Base-by-base conservation (phyloP, 2,329 filamentous ascomycete genomes). In the Hymenoscyphus salicellus region DNA sequence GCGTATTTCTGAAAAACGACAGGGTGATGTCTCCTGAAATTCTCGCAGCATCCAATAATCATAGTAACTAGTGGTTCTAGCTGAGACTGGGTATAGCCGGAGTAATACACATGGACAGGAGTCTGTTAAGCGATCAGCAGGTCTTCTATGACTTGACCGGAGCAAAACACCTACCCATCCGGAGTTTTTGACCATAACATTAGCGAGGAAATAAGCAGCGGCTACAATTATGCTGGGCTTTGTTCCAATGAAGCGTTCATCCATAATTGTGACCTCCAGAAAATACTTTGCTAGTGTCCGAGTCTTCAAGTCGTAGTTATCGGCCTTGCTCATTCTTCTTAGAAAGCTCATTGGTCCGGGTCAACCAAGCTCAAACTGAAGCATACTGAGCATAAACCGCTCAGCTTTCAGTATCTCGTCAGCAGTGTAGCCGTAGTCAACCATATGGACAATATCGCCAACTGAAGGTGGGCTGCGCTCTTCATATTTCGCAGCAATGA, bases 291-390 rank as follows among this genome's bases (percentile, higher is more conserved):
- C 93, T 62, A 99, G 81, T 4, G 95, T 98, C 38, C 95, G 87
- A 11, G 94, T 97, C 79, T 99, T 94, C 56, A 96, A 82, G 74
- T 99, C 93, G 75, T 98, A 99, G 75, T 97, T 92, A 75, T 99
- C 95, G 16, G 95, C 95, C 81, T 98, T 98, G 87, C 94, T 98
- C 78, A 98, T 95, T 64, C 94, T 89, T 66, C 95, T 87, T 67
- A 99, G 83, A 79, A 99, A 99, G 81, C 93, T 97, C 94, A 98
- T 97, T 1, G 95, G 95, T 52, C 95, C 95, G n/a, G 95, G 95
- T 90, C 92, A 98, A 61, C 95, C 95, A 62, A 99, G 86, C 79
- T 97, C 93, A 75, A 97, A 99, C 72, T 92, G 86, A 61, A 99
- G 86, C 89, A 97, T 96, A 78, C 87, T 96, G 60, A 99, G 86